Percentiles rank a stretch among this genome's conserved stretches.
Conservation (phyloP, 805 yeast genomes). For the Zygosaccharomyces bisporus region DNA sequence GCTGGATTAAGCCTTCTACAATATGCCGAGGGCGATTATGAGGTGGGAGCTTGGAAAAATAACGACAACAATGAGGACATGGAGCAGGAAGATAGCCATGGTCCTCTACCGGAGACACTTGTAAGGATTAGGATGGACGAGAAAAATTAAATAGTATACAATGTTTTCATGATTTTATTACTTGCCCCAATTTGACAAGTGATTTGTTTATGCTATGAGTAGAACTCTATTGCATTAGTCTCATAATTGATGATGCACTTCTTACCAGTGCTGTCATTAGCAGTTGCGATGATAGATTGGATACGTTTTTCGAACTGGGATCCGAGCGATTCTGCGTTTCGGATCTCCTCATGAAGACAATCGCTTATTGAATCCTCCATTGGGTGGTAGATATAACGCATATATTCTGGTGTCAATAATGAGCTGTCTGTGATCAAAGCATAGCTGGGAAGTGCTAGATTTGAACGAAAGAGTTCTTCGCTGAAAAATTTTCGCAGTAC, state of each 20-base stretch:
- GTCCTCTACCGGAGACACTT: slow-evolving; percentile 62
- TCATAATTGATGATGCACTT: slow-evolving; percentile 39
- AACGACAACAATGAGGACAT: slow-evolving; percentile 35
- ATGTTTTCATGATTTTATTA: slow-evolving; percentile 5
- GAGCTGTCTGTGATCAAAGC: slow-evolving; percentile 15
- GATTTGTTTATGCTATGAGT: background rate
- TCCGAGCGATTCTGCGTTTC: slow-evolving; percentile 13
- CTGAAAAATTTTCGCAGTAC: slow-evolving; percentile 41
- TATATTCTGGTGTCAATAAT: slow-evolving; percentile 17
- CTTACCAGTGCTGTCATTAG: slow-evolving; percentile 37
- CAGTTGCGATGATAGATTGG: slow-evolving; percentile 38
- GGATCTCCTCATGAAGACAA: slow-evolving; percentile 17
- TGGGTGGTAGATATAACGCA: slow-evolving; percentile 18
- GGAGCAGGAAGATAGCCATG: slow-evolving; percentile 29
- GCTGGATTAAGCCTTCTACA: slow-evolving; percentile 33
- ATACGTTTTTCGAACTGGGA: slow-evolving; percentile 29
- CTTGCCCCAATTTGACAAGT: background rate
- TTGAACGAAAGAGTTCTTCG: slow-evolving; percentile 32
- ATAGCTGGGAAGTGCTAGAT: slow-evolving; percentile 33
- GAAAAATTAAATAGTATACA: slow-evolving; percentile 3
- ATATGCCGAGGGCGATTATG: slow-evolving; percentile 33
- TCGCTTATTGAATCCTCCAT: slow-evolving; percentile 12
- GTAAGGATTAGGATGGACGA: slow-evolving; percentile 54
- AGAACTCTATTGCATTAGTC: slow-evolving; percentile 33
- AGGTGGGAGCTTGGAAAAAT: slow-evolving; percentile 33